A percentile compares a stretch with the other conserved stretches of the same genome.
Evolutionary conservation across 305 asterid genomes (phyloP).

Genomic region (Solanum chacoense): DNA sequence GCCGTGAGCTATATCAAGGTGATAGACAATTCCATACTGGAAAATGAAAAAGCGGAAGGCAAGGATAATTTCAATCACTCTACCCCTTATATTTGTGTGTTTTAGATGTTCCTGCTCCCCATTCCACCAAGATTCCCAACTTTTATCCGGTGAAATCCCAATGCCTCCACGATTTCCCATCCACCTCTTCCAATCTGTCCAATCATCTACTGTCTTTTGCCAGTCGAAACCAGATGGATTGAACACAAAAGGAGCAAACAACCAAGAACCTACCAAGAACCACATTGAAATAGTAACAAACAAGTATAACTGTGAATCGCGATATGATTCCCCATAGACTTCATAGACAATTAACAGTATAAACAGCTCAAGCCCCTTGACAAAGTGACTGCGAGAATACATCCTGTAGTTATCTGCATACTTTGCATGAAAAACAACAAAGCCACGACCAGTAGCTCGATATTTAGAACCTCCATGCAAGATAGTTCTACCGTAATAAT

Average conservation of each 20-base stretch:
- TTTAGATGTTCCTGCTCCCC: conserved; percentile 88
- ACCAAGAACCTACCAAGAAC: conserved; percentile 93
- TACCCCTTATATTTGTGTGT: conserved; percentile 59
- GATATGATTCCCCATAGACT: conserved; percentile 66
- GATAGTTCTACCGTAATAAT: conserved; percentile 79
- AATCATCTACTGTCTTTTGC: conserved; percentile 97
- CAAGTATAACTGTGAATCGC: conserved; percentile 56
- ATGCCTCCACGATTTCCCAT: conserved; percentile 99
- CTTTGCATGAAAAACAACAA: conserved; percentile 87
- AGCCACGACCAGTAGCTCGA: conserved; percentile 94
- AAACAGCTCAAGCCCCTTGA: conserved; percentile 87
- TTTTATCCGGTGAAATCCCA: conserved; percentile 78
- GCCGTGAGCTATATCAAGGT: conserved; percentile 70
- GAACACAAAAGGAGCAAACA: conserved; percentile 95
- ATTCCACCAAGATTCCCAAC: conserved; percentile 99
- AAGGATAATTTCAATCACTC: conserved; percentile 70
- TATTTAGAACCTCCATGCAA: conserved; percentile 95
- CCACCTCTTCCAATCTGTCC: conserved; percentile 98
- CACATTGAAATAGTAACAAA: conserved; percentile 93
- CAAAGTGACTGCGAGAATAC: conserved; percentile 96
- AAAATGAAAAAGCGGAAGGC: conserved; percentile 72
- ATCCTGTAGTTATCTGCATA: conserved; percentile 85
- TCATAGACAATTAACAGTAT: conserved; percentile 59
- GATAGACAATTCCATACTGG: conserved; percentile 95
- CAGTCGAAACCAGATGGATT: conserved; percentile 97